Evolutionary conservation across 331 rosid species (phyloP).

Genomic region (Ulmus americana): DNA sequence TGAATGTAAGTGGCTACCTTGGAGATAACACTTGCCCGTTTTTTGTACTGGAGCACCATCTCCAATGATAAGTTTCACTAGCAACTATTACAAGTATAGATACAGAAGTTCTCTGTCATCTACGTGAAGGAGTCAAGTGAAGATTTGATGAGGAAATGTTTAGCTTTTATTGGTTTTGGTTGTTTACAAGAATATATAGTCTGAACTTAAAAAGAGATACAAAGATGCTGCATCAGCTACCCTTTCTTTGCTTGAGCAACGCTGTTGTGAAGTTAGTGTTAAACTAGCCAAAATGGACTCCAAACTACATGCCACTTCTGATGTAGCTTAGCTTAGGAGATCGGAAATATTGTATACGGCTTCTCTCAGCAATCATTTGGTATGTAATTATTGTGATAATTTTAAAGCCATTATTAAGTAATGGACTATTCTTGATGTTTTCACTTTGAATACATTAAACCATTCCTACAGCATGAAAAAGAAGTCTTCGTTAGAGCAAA

Average conservation of each 20-base stretch:
- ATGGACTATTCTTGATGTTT: not conserved
- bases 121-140: constrained; percentile 73
- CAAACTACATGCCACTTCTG: constrained; percentile 76
- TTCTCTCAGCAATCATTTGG: constrained; percentile 83
- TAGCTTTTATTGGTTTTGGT: constrained; percentile 63
- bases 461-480: not conserved
- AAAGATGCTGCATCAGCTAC: constrained; percentile 98
- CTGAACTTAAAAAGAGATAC: constrained; percentile 87
- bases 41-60: constrained; percentile 63
- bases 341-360: constrained; percentile 68
- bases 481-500: not conserved
- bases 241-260: constrained; percentile 90
- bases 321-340: constrained; percentile 79
- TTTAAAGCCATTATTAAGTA: not conserved
- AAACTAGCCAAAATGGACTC: constrained; percentile 65
- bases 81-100: constrained; percentile 78
- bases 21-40: constrained; percentile 71
- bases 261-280: constrained; percentile 65
- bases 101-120: constrained; percentile 67
- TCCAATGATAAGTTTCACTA: constrained; percentile 86
- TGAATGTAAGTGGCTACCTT: constrained; percentile 91
- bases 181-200: constrained; percentile 67
- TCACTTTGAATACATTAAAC: not conserved
- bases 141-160: constrained; percentile 90
- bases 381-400: constrained; percentile 30